Base-by-base conservation (phyloP, 441 rosid genomes). In the Adansonia grandidieri region DNA sequence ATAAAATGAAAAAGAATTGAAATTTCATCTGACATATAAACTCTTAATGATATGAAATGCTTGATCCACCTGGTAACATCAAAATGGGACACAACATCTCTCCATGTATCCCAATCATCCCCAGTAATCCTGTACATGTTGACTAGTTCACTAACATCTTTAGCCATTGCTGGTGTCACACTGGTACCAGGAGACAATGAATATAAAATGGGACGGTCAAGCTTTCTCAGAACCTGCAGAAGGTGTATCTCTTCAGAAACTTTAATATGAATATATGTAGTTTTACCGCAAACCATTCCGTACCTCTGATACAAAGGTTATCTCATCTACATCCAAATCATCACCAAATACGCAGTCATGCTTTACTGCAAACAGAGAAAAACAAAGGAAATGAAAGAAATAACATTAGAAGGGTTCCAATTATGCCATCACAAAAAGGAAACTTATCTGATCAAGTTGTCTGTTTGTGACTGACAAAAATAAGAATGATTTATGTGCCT, bases 21-120 rank as follows among this genome's bases (percentile, higher is more conserved):
- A 67, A 66, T 53, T 8, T 6, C 11, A 48, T 73, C 28, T 20
- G 48, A 72, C 8, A 14, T 19, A 57, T 50, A 22, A 22, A 70
- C 37, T 75, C 37, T 61, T 45, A 56, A 75, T 67, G 65, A 13
- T 37, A 78, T 9, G 24, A 40, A 78, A 65, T 47, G 20, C 71
- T 80, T 53, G 66, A 61, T 65, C 50, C 63, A 95, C 98, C 98
- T 88, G 14, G 94, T 10, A 79, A 93, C 86, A 75, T 90, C 87
- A 77, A 95, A 95, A 89, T 93, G 99, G 68, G 92, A 74, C 66
- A 81, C 86, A 8, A 92, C 91, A 66, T 95, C 98, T 80, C 76
- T 80, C 99, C 99, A 95, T 48, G 83, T 80, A 79, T 95, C 99
- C 99, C 99, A 95, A 74, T 93, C 97, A 86, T 95, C 99, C 51